Conservation (phyloP, 1,139 yeast species). For the Hemisphaericaspora xylofermentans region DNA sequence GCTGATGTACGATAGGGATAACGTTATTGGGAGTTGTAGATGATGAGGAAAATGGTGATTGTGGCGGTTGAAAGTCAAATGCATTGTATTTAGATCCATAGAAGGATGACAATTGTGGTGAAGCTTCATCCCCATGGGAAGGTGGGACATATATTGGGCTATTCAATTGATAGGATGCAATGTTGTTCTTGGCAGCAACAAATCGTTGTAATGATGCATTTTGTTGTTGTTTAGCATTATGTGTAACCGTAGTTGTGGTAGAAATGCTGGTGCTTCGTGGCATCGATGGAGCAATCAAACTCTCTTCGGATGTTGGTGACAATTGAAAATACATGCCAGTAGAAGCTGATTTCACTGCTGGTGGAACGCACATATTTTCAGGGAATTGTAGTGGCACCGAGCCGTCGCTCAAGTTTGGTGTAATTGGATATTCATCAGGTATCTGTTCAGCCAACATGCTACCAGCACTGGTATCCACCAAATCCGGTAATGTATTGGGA, state of each 20-base stretch:
- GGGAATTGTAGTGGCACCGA: constrained; percentile 24
- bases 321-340: constrained; percentile 1
- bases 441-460: not conserved
- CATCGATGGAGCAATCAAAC: constrained; percentile 13
- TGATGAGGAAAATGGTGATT: constrained; percentile 13
- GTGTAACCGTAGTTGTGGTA: too few species aligned
- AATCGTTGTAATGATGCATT: constrained; percentile 4
- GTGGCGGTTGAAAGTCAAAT: constrained; percentile 13
- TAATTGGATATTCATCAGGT: constrained; percentile 12
- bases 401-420: constrained; percentile 22
- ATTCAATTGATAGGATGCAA: constrained; percentile 10
- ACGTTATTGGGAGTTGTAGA: constrained; percentile 4
- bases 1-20: too few species aligned
- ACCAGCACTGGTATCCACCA: not conserved
- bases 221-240: constrained; percentile 6
- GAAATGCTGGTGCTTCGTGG: not conserved
- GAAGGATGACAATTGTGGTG: constrained; percentile 20
- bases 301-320: constrained; percentile 10
- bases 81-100: constrained; percentile 23
- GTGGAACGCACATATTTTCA: not conserved
- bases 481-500: constrained; percentile 4
- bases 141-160: constrained; percentile 14
- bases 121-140: constrained; percentile 10
- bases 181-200: not conserved
- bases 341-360: not conserved